These are phyloP conservation scores for Trichophyton benhamiae DNA, from an alignment of 2,329 filamentous ascomycete genomes.

Conservation along the genomic window DNA sequence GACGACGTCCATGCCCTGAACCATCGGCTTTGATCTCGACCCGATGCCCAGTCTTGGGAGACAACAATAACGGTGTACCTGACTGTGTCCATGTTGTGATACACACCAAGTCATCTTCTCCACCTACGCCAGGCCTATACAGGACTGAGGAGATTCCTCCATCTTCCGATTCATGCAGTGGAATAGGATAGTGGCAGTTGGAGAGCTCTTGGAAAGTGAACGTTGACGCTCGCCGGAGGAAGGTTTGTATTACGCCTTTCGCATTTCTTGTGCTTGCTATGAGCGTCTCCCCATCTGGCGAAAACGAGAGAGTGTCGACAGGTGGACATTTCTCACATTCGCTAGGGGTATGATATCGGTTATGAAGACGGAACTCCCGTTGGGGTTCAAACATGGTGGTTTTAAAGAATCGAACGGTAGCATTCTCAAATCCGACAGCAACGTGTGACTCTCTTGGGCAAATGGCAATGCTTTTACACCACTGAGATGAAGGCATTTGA, in stretches of 20 bases:
- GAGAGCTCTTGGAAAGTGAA: slow-evolving; percentile 25
- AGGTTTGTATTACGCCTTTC: slow-evolving; percentile 29
- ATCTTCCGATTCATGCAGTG: slow-evolving; percentile 33
- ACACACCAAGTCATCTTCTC: slow-evolving; percentile 28
- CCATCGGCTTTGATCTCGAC: slow-evolving; percentile 25
- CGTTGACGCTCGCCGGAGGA: slow-evolving; percentile 30
- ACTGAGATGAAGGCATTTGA: slow-evolving; percentile 28
- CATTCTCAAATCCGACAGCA: slow-evolving; percentile 31
- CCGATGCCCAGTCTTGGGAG: slow-evolving; percentile 28
- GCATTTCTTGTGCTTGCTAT: slow-evolving; percentile 30
- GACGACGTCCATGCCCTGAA: slow-evolving; percentile 21
- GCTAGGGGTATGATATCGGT: slow-evolving; percentile 24
- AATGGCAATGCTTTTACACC: slow-evolving; percentile 32
- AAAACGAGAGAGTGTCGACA: slow-evolving; percentile 33
- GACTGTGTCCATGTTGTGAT: slow-evolving; percentile 35
- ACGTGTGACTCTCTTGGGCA: slow-evolving; percentile 32
- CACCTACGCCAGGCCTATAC: slow-evolving; percentile 23
- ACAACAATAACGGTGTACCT: slow-evolving; percentile 29
- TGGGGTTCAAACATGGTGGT: slow-evolving; percentile 24
- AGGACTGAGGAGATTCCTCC: slow-evolving; percentile 29
- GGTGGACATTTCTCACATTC: slow-evolving; percentile 28
- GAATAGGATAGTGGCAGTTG: slow-evolving; percentile 29
- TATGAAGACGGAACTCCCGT: slow-evolving; percentile 29
- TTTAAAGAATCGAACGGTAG: slow-evolving; percentile 32
- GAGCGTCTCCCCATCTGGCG: slow-evolving; percentile 30